These are phyloP conservation scores for Delphinella strobiligena DNA, from an alignment of 2,329 filamentous ascomycete species.

Conservation along the genomic window DNA sequence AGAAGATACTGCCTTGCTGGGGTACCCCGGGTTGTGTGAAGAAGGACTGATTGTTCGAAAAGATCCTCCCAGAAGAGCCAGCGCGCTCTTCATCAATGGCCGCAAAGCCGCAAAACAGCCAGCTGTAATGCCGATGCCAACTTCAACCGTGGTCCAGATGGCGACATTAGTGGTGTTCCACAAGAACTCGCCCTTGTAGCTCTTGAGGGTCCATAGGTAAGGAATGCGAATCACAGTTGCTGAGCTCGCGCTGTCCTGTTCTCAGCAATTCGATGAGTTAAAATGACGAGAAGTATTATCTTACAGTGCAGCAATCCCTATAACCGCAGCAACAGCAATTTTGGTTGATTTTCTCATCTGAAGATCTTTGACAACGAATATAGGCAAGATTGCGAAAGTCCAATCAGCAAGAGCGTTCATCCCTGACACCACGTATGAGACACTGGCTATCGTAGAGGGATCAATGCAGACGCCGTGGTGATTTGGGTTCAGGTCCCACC, in stretches of 20 bases:
- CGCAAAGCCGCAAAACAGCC: slow-evolving; percentile 37
- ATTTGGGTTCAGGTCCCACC: slow-evolving; percentile 34
- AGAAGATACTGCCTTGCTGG: background rate
- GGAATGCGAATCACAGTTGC: slow-evolving; percentile 36
- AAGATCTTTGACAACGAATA: slow-evolving; percentile 29
- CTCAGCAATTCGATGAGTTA: slow-evolving; percentile 12
- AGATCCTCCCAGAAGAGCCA: background rate
- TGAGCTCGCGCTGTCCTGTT: slow-evolving; percentile 35
- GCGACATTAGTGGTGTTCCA: slow-evolving; percentile 30
- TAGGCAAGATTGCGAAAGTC: slow-evolving; percentile 28
- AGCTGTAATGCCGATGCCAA: slow-evolving; percentile 26
- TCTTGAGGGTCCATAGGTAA: slow-evolving; percentile 25
- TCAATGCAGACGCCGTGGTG: slow-evolving; percentile 30
- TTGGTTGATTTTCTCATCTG: slow-evolving; percentile 28
- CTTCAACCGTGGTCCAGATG: slow-evolving; percentile 22
- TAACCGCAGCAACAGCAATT: slow-evolving; percentile 24
- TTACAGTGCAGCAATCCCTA: slow-evolving; percentile 26
- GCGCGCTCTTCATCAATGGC: slow-evolving; percentile 26
- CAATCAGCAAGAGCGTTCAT: slow-evolving; percentile 31
- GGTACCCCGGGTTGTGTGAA: background rate
- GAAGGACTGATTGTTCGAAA: background rate
- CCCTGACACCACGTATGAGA: slow-evolving; percentile 19
- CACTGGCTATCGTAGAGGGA: slow-evolving; percentile 35
- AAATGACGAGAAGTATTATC: slow-evolving; percentile 35
- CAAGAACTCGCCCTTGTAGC: slow-evolving; percentile 30